Base-by-base conservation (phyloP, 2,329 filamentous ascomycete species). In the Pseudogymnoascus sp. region DNA sequence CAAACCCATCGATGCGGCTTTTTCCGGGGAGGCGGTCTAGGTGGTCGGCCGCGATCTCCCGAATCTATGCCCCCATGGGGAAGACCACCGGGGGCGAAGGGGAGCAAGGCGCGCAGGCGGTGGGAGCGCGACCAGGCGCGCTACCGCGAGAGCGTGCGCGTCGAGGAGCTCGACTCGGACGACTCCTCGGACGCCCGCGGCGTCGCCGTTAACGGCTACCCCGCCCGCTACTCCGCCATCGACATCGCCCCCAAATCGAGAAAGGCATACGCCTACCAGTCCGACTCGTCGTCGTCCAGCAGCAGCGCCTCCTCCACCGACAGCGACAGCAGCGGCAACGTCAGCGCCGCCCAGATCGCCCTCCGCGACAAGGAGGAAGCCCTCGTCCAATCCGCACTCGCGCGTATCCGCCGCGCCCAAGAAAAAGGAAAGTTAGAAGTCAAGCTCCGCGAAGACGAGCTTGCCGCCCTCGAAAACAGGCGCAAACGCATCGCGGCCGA, bases 1-100 rank as follows among this genome's bases (percentile, higher is more conserved):
- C 77, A 97, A 96, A 85, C 93, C 93, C 65, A 96, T 97, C 82
- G 95, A 97, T 88, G 93, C 96, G 93, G 93, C 93, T 97, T 99
- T 99, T 97, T 97, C 93, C 84, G 95, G 96, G 93, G 95, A 99
- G 93, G 93, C 95, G 93, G 95, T 99, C 90, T 99, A 97, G 88
- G 85, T 96, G 93, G 93, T 97, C 95, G 93, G 91, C 93, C 93
- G 95, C 95, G 89, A 95, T 89, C 93, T 96, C 93, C 93, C 85
- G 83, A 88, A 87, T 80, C 78, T 83, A 88, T 89, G 92, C 92
- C 93, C 90, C 88, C 82, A 86, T 93, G 90, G 93, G 93, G 93
- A 97, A 97, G 93, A 97, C 91, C 92, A 95, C 90, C 91, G 84
- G 89, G 91, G 89, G 89, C 87, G 84, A 86, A 82, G 79, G 83